These are phyloP conservation scores for Hypericum perforatum DNA, from an alignment of 345 rosid genomes.

Conservation along the genomic window DNA sequence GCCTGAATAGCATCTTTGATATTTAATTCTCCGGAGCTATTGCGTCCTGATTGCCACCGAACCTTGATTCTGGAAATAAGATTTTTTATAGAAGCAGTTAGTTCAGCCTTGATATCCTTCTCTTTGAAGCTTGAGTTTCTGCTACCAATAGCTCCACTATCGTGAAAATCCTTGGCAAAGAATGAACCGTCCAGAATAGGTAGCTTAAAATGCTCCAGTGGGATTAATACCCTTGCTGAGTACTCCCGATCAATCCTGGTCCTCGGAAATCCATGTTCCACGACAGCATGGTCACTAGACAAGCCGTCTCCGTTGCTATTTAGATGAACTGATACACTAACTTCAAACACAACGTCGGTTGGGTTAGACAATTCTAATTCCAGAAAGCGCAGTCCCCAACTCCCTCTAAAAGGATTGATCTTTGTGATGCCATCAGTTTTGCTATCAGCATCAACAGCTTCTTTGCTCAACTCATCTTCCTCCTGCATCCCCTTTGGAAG, in stretches of 20 bases:
- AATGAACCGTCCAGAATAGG: slow-evolving; percentile 89
- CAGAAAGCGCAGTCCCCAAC: slow-evolving; percentile 95
- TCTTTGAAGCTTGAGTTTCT: slow-evolving; percentile 65
- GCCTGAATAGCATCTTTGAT: slow-evolving; percentile 82
- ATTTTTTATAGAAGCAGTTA: slow-evolving; percentile 72
- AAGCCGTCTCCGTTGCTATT: slow-evolving; percentile 43
- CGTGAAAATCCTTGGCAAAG: slow-evolving; percentile 58
- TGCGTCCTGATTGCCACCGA: slow-evolving; percentile 90
- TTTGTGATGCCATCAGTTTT: slow-evolving; percentile 72
- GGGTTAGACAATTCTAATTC: slow-evolving; percentile 94
- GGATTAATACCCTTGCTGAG: slow-evolving; percentile 86
- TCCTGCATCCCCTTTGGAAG: slow-evolving; percentile 30
- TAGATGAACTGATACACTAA: slow-evolving; percentile 70
- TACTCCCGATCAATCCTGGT: slow-evolving; percentile 87
- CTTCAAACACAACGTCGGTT: slow-evolving; percentile 87
- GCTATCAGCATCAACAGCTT: slow-evolving; percentile 35
- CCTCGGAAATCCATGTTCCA: slow-evolving; percentile 70
- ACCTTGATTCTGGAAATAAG: slow-evolving; percentile 86
- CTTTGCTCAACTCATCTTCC: slow-evolving; percentile 23
- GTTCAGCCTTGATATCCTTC: slow-evolving; percentile 78
- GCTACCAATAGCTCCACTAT: slow-evolving; percentile 24
- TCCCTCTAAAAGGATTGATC: slow-evolving; percentile 90
- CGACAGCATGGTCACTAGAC: slow-evolving; percentile 35
- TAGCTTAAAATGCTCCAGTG: slow-evolving; percentile 90
- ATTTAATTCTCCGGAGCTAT: slow-evolving; percentile 89